Conservation (phyloP, 108 stramenopile species). For the Ochromonas danica region DNA sequence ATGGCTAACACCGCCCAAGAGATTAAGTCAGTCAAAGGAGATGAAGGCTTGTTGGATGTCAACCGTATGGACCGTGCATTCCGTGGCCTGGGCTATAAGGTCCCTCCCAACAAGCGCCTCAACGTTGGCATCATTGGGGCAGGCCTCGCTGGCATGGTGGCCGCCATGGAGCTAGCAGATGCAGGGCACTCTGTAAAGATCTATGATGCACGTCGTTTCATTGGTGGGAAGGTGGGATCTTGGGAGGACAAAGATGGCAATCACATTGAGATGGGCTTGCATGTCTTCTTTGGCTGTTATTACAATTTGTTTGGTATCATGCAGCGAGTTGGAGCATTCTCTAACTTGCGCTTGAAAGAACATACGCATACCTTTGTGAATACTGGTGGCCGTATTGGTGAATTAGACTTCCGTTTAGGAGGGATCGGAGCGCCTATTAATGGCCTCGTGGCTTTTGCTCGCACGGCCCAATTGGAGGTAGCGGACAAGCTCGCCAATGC, state of each 20-base stretch:
- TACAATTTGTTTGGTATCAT: constrained; percentile 98
- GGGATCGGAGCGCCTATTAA: constrained; percentile 84
- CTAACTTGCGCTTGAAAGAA: constrained; percentile 83
- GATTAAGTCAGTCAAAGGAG: constrained; percentile 7
- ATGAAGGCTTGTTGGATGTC: constrained; percentile 13
- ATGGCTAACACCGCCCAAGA: too few species aligned
- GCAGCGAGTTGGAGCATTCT: constrained; percentile 84
- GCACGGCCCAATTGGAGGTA: constrained; percentile 77
- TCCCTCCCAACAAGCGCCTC: constrained; percentile 73
- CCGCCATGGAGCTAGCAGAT: constrained; percentile 91
- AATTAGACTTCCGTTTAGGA: constrained; percentile 82
- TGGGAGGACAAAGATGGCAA: constrained; percentile 94
- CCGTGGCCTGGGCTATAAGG: constrained; percentile 45
- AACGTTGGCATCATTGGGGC: constrained; percentile 88
- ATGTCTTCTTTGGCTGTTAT: constrained; percentile 95
- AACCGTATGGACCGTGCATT: not conserved
- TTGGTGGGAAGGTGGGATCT: constrained; percentile 85
- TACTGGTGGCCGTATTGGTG: constrained; percentile 77
- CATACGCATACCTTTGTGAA: constrained; percentile 91
- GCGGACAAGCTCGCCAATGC: constrained; percentile 88
- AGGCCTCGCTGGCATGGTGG: constrained; percentile 86
- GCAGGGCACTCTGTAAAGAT: constrained; percentile 91
- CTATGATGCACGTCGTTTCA: constrained; percentile 83
- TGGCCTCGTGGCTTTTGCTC: constrained; percentile 85
- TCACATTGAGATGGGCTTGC: constrained; percentile 96